Percentiles rank a stretch among this genome's conserved stretches.
These are phyloP conservation scores for Limnanthes douglasii DNA, from an alignment of 345 rosid genomes.

Conservation along the genomic window DNA sequence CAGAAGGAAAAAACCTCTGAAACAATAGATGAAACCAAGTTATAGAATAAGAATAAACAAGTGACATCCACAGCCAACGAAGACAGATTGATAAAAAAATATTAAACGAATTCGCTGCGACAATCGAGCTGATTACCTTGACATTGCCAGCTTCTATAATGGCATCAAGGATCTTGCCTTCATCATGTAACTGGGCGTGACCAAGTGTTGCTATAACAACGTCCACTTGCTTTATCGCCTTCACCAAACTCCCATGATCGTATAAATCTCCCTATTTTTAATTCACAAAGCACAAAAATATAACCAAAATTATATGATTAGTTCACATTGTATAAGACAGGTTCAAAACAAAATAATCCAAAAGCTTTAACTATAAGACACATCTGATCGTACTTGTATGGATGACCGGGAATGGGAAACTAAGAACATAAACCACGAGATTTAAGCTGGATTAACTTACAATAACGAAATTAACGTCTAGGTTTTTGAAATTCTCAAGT, in stretches of 20 bases:
- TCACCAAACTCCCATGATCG: conserved; percentile 34
- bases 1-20: conserved; percentile 49
- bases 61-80: background rate
- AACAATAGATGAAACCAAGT: background rate
- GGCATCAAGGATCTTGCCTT: conserved; percentile 37
- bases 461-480: conserved; percentile 16
- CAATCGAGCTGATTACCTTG: conserved; percentile 18
- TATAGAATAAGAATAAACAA: background rate
- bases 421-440: background rate
- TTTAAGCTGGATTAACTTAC: conserved; percentile 7
- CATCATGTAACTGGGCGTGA: conserved; percentile 17
- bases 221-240: conserved; percentile 40
- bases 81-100: background rate
- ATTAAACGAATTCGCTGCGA: background rate
- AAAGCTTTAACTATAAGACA: no score
- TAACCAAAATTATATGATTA: background rate
- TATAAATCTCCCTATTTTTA: conserved; percentile 30
- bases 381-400: background rate
- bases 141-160: conserved; percentile 54
- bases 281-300: background rate
- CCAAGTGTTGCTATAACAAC: conserved; percentile 38
- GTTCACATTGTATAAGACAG: background rate
- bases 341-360: background rate
- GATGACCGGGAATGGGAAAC: background rate
- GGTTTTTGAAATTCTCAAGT: conserved; percentile 14